Conservation (phyloP, 768 basidiomycete species). For the Leucosporidium creatinivorum region DNA sequence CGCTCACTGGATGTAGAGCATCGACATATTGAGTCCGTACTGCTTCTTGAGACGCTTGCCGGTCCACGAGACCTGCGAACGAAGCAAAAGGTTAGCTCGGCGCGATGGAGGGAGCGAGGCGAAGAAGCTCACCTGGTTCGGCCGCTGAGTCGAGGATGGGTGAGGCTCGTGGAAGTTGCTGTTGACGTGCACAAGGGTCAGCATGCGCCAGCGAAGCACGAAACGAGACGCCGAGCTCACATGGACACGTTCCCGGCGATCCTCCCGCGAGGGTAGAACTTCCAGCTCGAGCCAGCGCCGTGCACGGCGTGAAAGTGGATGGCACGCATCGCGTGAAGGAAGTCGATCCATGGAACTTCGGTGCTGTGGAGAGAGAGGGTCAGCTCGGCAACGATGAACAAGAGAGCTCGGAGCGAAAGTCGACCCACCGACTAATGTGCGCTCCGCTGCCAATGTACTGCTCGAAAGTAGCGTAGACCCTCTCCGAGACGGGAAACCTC, state of each 20-base stretch:
- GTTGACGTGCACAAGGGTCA: not conserved
- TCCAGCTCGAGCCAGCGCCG: constrained; percentile 6
- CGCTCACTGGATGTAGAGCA: not conserved
- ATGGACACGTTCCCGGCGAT: constrained; percentile 3
- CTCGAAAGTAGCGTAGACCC: constrained; percentile 2
- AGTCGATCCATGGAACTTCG: constrained; percentile 14
- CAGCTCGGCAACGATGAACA: not conserved
- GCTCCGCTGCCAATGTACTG: not conserved
- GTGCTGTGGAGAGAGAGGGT: not conserved
- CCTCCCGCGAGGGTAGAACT: constrained; percentile 4
- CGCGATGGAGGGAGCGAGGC: not conserved
- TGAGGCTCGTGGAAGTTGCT: constrained; percentile 16
- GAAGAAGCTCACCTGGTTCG: constrained; percentile 2
- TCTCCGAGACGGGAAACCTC: not conserved
- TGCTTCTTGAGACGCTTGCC: constrained; percentile 3
- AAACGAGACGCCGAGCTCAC: not conserved
- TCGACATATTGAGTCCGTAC: not conserved
- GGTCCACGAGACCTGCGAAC: not conserved
- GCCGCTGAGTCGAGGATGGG: not conserved
- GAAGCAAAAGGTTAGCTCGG: too few relatives aligned
- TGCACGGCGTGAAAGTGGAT: constrained; percentile 9
- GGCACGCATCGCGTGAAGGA: constrained; percentile 6
- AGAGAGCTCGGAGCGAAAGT: not conserved
- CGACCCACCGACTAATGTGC: not conserved
- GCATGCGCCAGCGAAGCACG: not conserved